Evolutionary conservation across 176 grass and related monocot species (phyloP).

Genomic region (Oryza australiensis): DNA sequence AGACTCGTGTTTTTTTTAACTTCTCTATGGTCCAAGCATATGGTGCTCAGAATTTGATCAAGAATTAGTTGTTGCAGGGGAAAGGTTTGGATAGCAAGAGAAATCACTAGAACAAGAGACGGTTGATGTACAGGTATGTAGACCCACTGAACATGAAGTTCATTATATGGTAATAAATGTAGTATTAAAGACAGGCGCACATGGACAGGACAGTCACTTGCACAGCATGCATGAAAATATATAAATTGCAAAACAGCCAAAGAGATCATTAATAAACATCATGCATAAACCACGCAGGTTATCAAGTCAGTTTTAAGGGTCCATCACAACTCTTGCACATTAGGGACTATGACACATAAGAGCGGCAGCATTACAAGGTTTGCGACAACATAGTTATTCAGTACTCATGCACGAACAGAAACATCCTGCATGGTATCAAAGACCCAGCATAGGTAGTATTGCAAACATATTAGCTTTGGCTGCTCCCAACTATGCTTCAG

Average conservation of each 20-base stretch:
- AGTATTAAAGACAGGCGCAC: too few relatives aligned
- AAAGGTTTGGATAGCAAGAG: too few relatives aligned
- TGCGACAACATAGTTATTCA: conserved; percentile 11
- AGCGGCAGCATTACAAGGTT: conserved; percentile 17
- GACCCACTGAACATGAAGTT: too few relatives aligned
- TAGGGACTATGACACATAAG: conserved; percentile 8
- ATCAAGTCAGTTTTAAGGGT: conserved; percentile 4
- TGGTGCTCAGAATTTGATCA: too few relatives aligned
- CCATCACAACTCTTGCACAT: not conserved
- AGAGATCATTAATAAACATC: not conserved
- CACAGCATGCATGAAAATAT: not conserved
- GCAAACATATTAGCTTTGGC: conserved; percentile 10
- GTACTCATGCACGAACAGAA: conserved; percentile 31
- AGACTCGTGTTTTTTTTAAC: too few relatives aligned
- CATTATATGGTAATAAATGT: too few relatives aligned
- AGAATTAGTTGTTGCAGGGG: too few relatives aligned
- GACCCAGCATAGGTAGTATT: not conserved
- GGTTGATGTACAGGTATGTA: too few relatives aligned
- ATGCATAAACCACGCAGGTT: not conserved
- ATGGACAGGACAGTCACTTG: not conserved
- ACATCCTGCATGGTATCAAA: conserved; percentile 5
- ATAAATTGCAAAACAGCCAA: not conserved
- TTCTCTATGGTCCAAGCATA: too few relatives aligned
- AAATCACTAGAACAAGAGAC: too few relatives aligned
- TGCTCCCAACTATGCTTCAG: not conserved